Base-by-base conservation (phyloP, 2,329 filamentous ascomycete species). In the Truncatella angustata region DNA sequence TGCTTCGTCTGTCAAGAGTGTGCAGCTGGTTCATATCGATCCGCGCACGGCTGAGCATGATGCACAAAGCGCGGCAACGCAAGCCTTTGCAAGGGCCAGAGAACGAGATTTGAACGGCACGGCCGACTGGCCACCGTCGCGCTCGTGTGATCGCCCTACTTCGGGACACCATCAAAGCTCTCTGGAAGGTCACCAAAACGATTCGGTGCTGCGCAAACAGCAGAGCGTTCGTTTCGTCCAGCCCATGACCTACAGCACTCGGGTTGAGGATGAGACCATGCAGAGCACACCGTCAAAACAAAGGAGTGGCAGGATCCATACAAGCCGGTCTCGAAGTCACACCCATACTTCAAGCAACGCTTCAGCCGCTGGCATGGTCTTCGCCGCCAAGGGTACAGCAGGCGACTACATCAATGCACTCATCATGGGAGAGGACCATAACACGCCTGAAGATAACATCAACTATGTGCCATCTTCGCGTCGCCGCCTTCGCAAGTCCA, bases 51-150 rank as follows among this genome's bases (percentile, higher is more conserved):
- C 80, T 2, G 75, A 80, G 45, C 73, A 80, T 50, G 81, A 87
- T 65, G 86, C 86, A 6, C 78, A 82, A 35, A 75, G 79, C 35
- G 85, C 86, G 20, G 86, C 86, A 6, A 70, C 73, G 30, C 71
- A 84, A 60, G 86, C 86, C 1, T 88, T 81, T 62, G 65, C 71
- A 5, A 74, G 78, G 54, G 78, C 79, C n/a, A 72, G 72, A 50
- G 71, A 71, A 32, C 70, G 73, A 11, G 69, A 62, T 35, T 70
- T 61, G 52, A 62, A 63, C 24, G 71, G 72, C 45, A 59, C 63
- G 49, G 54, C 65, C 1, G 51, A 66, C 9, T 73, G 68, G 66
- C 66, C 68, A 50, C 65, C 68, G 32, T 58, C 57, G 32, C 66
- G 61, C n/a, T 56, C 54, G 30, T 52, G 56, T 9, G 59, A 57